A percentile compares a stretch with the other conserved stretches of the same genome.
Evolutionary conservation across 371 early-diverging fungal genomes (phyloP).

Genomic region (Apophysomyces trapeziformis): DNA sequence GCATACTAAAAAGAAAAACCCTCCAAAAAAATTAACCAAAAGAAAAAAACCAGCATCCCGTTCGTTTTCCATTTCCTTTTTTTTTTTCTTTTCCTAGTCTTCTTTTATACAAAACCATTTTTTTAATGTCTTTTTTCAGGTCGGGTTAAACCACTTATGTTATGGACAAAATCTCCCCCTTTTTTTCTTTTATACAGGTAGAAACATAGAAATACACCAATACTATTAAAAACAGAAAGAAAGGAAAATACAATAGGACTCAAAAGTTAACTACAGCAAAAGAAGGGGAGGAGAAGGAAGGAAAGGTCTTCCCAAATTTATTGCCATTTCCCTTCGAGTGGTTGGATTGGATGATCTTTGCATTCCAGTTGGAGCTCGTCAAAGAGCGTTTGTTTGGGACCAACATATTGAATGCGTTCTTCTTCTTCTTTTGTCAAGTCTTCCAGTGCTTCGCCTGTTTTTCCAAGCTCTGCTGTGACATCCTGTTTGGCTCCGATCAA

Average conservation of each 20-base stretch:
- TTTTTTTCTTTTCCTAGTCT: slow-evolving; percentile 1
- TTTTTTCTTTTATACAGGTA: background rate
- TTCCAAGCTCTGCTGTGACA: slow-evolving; percentile 37
- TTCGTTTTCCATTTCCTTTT: background rate
- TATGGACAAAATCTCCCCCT: background rate
- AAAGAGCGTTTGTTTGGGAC: slow-evolving; percentile 28
- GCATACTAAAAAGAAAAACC: background rate
- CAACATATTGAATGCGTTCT: slow-evolving; percentile 21
- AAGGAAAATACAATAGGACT: background rate
- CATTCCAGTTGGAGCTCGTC: slow-evolving; percentile 31
- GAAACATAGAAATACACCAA: background rate
- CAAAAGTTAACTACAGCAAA: too few species aligned
- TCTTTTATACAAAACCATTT: background rate
- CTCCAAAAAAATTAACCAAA: background rate
- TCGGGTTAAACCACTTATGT: slow-evolving; percentile 5
- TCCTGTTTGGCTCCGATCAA: slow-evolving; percentile 45
- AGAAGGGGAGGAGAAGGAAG: background rate
- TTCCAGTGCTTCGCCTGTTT: slow-evolving; percentile 35
- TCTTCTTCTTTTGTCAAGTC: slow-evolving; percentile 34
- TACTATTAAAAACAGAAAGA: background rate
- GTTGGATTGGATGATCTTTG: slow-evolving; percentile 25
- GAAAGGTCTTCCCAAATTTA: slow-evolving; percentile 7
- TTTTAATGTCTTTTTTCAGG: background rate
- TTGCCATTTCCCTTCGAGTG: slow-evolving; percentile 42
- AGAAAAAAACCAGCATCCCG: background rate